Percentiles rank a stretch among this genome's conserved stretches.
Evolutionary conservation across 1,284 basidiomycete species (phyloP).

Genomic region (Ceratobasidium sp.): DNA sequence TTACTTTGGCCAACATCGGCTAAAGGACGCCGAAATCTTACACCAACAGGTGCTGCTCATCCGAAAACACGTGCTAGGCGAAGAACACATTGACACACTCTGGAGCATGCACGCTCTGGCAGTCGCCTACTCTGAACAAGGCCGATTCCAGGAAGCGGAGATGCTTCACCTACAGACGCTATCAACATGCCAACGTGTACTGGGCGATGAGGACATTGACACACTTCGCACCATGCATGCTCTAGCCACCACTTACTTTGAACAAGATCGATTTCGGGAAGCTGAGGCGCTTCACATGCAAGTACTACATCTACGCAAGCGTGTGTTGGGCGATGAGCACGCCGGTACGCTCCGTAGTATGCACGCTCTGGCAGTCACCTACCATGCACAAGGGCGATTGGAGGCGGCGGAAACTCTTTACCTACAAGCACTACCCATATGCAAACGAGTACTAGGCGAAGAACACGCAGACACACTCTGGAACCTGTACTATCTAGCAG

Average conservation of each 20-base stretch:
- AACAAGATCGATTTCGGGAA: slow-evolving; percentile 4
- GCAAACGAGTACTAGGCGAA: not conserved
- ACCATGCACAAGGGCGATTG: not conserved
- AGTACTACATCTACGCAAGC: not conserved
- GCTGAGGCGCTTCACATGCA: not conserved
- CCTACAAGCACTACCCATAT: not conserved
- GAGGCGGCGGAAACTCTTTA: not conserved
- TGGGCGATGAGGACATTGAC: not conserved
- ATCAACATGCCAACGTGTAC: not conserved
- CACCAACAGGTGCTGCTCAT: not conserved
- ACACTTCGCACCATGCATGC: slow-evolving; percentile 1
- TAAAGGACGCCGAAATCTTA: not conserved
- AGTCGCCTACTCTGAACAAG: not conserved
- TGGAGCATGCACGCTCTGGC: not conserved
- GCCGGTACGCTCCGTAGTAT: not conserved
- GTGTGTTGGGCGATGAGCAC: not conserved
- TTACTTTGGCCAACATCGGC: not conserved
- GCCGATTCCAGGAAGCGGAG: not conserved
- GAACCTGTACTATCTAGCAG: not conserved
- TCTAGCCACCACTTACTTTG: not conserved
- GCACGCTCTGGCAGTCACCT: not conserved
- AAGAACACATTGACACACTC: not conserved
- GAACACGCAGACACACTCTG: not conserved
- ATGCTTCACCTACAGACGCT: not conserved
- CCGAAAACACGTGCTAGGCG: not conserved